Evolutionary conservation across 345 rosid genomes (phyloP).

Genomic region (Populus simonii): DNA sequence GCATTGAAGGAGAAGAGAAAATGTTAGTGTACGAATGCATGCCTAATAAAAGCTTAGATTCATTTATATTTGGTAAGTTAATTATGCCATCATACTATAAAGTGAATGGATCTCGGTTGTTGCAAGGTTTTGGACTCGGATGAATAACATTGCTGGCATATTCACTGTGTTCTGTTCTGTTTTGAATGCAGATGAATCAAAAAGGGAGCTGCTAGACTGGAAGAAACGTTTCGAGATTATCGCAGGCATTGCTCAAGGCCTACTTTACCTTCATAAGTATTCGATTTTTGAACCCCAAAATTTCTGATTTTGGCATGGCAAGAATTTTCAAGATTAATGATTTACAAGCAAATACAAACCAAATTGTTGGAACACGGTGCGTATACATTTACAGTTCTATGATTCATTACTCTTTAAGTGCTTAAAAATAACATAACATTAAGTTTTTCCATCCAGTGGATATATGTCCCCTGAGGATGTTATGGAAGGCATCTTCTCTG

Average conservation of each 20-base stretch:
- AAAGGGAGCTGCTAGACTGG: slow-evolving; percentile 4
- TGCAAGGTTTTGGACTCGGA: no score
- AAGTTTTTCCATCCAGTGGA: neutral
- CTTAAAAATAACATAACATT: no score
- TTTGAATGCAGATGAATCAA: neutral
- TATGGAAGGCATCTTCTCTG: slow-evolving; percentile 15
- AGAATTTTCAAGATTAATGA: slow-evolving; percentile 4
- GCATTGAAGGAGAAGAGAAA: no score
- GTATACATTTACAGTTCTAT: neutral
- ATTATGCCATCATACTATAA: no score
- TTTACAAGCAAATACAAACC: neutral
- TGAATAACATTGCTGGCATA: no score
- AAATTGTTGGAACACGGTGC: slow-evolving; percentile 7
- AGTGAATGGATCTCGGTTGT: no score
- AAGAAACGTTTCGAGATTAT: neutral
- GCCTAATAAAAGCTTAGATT: slow-evolving; percentile 5
- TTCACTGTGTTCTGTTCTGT: no score
- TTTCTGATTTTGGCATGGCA: slow-evolving; percentile 4
- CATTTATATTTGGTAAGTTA: slow-evolving; percentile 12
- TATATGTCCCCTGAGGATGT: slow-evolving; percentile 22
- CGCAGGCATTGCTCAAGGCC: slow-evolving; percentile 10
- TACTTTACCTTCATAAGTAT: slow-evolving; percentile 13
- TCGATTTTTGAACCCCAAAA: slow-evolving; percentile 19
- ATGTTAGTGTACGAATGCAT: no score
- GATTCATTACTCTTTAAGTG: no score